phyloP scores from a whole-genome alignment of 306 rosid genomes.

The Hippophae gyantsensis region DNA sequence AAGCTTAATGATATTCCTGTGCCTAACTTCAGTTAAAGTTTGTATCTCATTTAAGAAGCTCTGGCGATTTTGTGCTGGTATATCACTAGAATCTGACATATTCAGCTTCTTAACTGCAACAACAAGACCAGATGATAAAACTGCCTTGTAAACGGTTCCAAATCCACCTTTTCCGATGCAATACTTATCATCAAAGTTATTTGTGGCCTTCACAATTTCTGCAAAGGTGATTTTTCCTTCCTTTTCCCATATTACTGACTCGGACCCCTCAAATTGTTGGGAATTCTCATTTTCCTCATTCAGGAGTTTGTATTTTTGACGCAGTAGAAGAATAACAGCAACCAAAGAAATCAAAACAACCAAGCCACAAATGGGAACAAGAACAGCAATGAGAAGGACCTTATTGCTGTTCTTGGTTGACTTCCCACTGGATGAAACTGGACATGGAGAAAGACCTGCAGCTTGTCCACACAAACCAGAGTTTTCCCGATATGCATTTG shows the following conservation, averaged over 20 bases:
- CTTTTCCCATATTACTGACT: constrained; percentile 27
- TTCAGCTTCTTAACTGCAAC: constrained; percentile 49
- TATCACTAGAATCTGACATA: constrained; percentile 25
- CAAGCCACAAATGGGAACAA: constrained; percentile 27
- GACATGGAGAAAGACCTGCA: constrained; percentile 29
- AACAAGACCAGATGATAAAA: constrained; percentile 22
- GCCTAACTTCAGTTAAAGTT: constrained; percentile 39
- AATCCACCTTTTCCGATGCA: constrained; percentile 62
- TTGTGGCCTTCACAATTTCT: constrained; percentile 37
- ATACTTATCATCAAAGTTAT: constrained; percentile 40
- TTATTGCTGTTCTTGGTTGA: constrained; percentile 6
- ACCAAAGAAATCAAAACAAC: constrained; percentile 10
- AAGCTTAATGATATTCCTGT: constrained; percentile 52
- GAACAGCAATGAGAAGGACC: constrained; percentile 26
- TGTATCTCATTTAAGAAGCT: constrained; percentile 44
- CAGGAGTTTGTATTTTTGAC: constrained; percentile 1
- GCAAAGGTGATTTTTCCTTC: constrained; percentile 38
- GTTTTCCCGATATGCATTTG: constrained; percentile 36
- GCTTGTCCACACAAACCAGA: constrained; percentile 39
- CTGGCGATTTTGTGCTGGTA: constrained; percentile 18
- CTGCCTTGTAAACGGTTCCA: constrained; percentile 55
- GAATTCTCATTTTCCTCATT: constrained; percentile 18
- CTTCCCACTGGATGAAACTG: background rate
- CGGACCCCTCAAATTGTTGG: background rate
- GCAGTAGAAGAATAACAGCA: constrained; percentile 2